Percentiles rank a stretch among this genome's conserved stretches.
phyloP scores from a whole-genome alignment of 148 eudicot species.

The Camellia sinensis region DNA sequence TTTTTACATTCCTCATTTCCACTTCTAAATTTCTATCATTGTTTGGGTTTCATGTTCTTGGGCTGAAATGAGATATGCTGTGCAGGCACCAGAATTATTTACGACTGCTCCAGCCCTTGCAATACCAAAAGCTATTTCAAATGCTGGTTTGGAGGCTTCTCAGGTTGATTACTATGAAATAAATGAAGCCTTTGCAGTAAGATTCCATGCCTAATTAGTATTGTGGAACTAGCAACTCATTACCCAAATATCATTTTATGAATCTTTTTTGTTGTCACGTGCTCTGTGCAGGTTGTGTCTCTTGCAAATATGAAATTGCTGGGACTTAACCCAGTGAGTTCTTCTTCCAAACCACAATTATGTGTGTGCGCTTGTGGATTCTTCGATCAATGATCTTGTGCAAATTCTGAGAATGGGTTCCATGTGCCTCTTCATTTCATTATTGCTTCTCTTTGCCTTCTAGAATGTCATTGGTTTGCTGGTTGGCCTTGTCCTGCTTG shows the following conservation, averaged over 20 bases:
- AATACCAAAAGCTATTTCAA: constrained; percentile 86
- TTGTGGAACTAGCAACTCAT: not conserved
- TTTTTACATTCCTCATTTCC: not conserved
- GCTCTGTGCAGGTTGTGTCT: constrained; percentile 69
- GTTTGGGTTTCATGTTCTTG: not conserved
- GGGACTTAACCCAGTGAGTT: constrained; percentile 52
- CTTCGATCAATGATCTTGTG: not conserved
- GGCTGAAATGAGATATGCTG: constrained; percentile 7
- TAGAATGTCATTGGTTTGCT: not conserved
- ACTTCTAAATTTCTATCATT: not conserved
- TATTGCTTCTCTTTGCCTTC: not conserved
- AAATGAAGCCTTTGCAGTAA: constrained; percentile 92
- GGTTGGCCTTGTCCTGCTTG: not conserved
- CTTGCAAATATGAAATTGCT: constrained; percentile 83
- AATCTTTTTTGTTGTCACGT: not conserved
- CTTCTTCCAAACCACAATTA: too few relatives aligned
- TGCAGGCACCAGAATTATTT: constrained; percentile 83
- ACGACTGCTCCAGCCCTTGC: constrained; percentile 92
- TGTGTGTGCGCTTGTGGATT: not conserved
- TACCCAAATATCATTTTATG: constrained; percentile 2
- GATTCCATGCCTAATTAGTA: constrained; percentile 14
- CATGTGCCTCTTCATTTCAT: not conserved
- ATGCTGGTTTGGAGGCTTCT: constrained; percentile 76
- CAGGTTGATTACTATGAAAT: constrained; percentile 85
- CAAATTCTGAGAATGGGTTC: not conserved